Base-by-base conservation (phyloP, 805 yeast genomes). In the Lachancea sp. region DNA sequence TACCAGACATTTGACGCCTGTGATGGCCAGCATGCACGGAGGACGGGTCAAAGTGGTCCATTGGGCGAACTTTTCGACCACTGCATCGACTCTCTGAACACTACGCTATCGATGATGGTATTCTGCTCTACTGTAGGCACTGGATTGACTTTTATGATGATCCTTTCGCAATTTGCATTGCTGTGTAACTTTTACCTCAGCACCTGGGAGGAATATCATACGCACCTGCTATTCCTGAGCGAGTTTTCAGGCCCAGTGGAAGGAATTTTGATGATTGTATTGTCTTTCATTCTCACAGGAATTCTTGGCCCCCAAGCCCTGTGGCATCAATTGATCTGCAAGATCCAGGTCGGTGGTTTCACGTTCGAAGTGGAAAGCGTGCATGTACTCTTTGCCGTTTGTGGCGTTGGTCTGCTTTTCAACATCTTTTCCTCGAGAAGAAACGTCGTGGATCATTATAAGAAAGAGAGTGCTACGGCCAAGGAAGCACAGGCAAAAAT, bases 1-100 rank as follows among this genome's bases (percentile, higher is more conserved):
- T 90, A 90, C 64, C 98, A 90, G 63, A 90, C 97, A 0, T 88
- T 90, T 63, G 98, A 90, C 64, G 96, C 96, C 0, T 85, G 96
- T 65, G 98, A 90, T 65, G 98, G 98, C 3, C 77, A 85, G 51
- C 98, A 90, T 63, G 97, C 97, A 13, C 79, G 98, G 60, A 78
- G 91, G 58, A 90, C 96, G 1, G 95, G 95, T n/a, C 95, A 88
- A 65, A 78, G 87, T 50, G 93, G 96, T 2, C 97, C 98, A 1
- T 69, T 90, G 56, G 98, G 98, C 29, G 98, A 90, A 62, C 71
- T 90, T 46, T 91, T 91, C 60, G 98, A 90, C 59, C 98, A 90
- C 59, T 89, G 96, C 47, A 75, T 79, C 27, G 85, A 80, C 57
- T 77, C 85, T 1, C 62, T 79, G 42, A 87, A 87, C 60, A 88